Evolutionary conservation across 805 yeast species (phyloP).

Genomic region (Aciculoconidium aculeatum): DNA sequence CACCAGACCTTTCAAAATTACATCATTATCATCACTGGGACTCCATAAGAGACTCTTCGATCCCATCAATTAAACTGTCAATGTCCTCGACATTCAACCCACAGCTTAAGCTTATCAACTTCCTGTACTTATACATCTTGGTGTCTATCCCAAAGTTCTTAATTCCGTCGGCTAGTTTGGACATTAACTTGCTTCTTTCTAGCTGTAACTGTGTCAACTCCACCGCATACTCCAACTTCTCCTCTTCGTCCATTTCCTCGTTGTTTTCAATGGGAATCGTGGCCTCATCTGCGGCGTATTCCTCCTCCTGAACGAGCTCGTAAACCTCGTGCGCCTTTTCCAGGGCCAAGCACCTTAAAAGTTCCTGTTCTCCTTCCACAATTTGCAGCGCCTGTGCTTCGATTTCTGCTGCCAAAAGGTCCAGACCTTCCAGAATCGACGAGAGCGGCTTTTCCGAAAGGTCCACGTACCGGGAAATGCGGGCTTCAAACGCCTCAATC

Average conservation of each 20-base stretch:
- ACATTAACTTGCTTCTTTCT: constrained; percentile 36
- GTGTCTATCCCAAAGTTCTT: constrained; percentile 41
- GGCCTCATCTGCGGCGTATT: constrained; percentile 9
- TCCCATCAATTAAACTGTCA: constrained; percentile 75
- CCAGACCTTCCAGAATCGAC: constrained; percentile 22
- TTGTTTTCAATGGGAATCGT: constrained; percentile 6
- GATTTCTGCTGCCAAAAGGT: constrained; percentile 15
- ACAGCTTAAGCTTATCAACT: constrained; percentile 69
- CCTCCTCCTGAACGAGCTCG: constrained; percentile 32
- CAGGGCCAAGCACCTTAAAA: constrained; percentile 26
- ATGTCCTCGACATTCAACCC: constrained; percentile 76
- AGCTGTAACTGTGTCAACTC: constrained; percentile 48
- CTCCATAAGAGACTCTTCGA: constrained; percentile 23
- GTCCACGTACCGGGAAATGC: constrained; percentile 23
- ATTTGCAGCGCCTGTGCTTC: constrained; percentile 10
- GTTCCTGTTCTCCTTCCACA: constrained; percentile 15
- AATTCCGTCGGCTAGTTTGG: constrained; percentile 44
- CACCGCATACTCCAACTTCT: constrained; percentile 11
- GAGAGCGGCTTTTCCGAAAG: constrained; percentile 21
- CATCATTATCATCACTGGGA: constrained; percentile 3
- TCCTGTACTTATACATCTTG: constrained; percentile 69
- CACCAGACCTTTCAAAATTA: no score
- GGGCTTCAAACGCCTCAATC: constrained; percentile 19
- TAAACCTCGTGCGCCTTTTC: constrained; percentile 43
- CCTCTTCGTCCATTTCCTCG: constrained; percentile 8